phyloP scores from a whole-genome alignment of 1,139 yeast species.

The Debaryomyces robertsiae region DNA sequence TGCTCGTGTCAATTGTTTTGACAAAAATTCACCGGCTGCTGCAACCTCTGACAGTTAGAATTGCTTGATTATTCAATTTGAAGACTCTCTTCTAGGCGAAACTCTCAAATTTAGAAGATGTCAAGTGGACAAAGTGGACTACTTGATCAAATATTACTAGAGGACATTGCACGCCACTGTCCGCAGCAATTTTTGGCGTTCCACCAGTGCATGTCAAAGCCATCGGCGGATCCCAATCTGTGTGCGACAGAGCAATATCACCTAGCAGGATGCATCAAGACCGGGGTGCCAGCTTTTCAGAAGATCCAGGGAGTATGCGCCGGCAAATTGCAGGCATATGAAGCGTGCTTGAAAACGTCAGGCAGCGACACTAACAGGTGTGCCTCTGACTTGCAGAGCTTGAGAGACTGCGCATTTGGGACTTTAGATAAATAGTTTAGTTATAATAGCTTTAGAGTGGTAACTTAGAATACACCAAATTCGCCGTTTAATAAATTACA shows the following conservation, averaged over 20 bases:
- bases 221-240: conserved; percentile 46
- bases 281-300: conserved; percentile 64
- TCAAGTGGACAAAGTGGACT: conserved; percentile 21
- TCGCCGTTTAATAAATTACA: no score
- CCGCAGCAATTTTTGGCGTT: conserved; percentile 65
- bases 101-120: conserved; percentile 4
- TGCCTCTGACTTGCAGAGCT: conserved; percentile 28
- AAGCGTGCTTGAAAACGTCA: conserved; percentile 52
- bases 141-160: conserved; percentile 35
- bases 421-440: conserved; percentile 20
- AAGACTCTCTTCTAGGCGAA: neutral
- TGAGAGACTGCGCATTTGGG: conserved; percentile 43
- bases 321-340: conserved; percentile 58
- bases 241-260: conserved; percentile 55
- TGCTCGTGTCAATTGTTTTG: conserved; percentile 2
- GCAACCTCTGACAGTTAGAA: conserved; percentile 2
- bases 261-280: conserved; percentile 58
- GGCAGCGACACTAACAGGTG: conserved; percentile 43
- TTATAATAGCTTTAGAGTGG: no score
- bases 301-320: conserved; percentile 62
- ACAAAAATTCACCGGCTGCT: conserved; percentile 5
- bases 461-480: no score
- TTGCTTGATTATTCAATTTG: neutral
- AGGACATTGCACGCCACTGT: conserved; percentile 60
- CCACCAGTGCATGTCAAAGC: conserved; percentile 60